Evolutionary conservation across 2,329 filamentous ascomycete genomes (phyloP).

Genomic region (Colletotrichum tropicicola): DNA sequence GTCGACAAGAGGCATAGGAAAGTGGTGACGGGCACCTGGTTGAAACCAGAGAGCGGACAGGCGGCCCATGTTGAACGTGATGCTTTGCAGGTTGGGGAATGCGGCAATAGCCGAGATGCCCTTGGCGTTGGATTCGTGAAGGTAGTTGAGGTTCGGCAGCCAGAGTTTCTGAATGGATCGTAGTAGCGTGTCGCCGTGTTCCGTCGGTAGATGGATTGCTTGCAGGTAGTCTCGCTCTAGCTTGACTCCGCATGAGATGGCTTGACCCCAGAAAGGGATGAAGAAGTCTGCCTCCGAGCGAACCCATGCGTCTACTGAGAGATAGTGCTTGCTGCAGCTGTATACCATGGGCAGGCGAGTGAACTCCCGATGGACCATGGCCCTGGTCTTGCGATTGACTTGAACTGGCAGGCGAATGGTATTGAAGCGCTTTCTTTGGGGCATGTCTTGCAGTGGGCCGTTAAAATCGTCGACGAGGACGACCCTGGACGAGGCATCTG

Average conservation of each 20-base stretch:
- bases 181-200: background rate
- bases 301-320: background rate
- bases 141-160: background rate
- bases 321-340: background rate
- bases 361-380: background rate
- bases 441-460: background rate
- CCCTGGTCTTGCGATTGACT: background rate
- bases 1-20: background rate
- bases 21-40: background rate
- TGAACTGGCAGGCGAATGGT: background rate
- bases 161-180: background rate
- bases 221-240: background rate
- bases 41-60: background rate
- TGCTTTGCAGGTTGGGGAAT: background rate
- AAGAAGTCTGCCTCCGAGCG: background rate
- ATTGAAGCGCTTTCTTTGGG: background rate
- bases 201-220: background rate
- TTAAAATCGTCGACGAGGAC: background rate
- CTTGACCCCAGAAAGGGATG: background rate
- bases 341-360: background rate
- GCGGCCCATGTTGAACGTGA: background rate
- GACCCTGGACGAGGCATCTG: background rate
- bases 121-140: background rate
- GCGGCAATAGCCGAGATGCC: background rate
- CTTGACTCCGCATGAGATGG: background rate